Evolutionary conservation across 192 early-diverging fungal species (phyloP).

Genomic region (Fimicolochytrium jonesii): DNA sequence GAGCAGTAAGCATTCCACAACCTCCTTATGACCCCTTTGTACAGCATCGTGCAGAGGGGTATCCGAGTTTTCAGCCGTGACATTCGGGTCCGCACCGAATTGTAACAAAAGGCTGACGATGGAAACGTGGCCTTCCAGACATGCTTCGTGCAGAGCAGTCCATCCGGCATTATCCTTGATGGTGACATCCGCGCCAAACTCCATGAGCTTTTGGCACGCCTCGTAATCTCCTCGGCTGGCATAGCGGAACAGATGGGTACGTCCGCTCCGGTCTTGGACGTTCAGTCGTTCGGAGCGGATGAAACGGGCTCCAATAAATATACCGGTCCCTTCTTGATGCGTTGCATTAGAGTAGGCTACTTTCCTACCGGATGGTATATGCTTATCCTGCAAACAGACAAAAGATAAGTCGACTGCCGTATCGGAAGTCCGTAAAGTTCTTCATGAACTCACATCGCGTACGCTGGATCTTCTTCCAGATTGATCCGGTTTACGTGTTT

Average conservation of each 20-base stretch:
- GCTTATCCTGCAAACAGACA: too few relatives aligned
- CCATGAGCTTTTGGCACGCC: constrained; percentile 34
- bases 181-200: constrained; percentile 47
- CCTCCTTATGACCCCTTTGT: constrained; percentile 38
- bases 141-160: constrained; percentile 55
- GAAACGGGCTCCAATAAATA: constrained; percentile 15
- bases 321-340: too few relatives aligned
- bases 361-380: too few relatives aligned
- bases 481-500: too few relatives aligned
- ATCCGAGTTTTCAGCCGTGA: constrained; percentile 41
- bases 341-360: too few relatives aligned
- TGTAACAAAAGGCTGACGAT: constrained; percentile 38
- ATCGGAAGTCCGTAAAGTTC: too few relatives aligned
- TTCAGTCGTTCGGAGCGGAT: constrained; percentile 24
- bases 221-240: constrained; percentile 36
- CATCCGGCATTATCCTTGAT: constrained; percentile 54
- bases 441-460: too few relatives aligned
- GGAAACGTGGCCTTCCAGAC: constrained; percentile 39
- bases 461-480: too few relatives aligned
- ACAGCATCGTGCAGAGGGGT: constrained; percentile 61
- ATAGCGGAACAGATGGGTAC: constrained; percentile 44
- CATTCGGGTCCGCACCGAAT: constrained; percentile 53
- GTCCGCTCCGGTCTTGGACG: constrained; percentile 39
- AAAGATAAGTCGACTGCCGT: too few relatives aligned
- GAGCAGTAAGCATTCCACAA: constrained; percentile 43